Conservation (phyloP, 768 basidiomycete genomes). For the Boletellus sp. region DNA sequence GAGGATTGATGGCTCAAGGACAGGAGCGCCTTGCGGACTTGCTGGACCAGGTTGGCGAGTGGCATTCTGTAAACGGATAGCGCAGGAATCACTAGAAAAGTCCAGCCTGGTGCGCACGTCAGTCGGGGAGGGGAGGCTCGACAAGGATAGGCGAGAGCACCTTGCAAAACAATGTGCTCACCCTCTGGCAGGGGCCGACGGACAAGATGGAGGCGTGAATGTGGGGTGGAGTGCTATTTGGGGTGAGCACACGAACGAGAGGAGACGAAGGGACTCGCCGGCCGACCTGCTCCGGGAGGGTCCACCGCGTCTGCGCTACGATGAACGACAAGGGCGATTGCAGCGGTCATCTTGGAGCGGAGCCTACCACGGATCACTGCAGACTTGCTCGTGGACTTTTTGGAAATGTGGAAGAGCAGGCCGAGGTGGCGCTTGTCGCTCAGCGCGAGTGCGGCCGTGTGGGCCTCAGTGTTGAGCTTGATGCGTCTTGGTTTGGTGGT, state of each 20-base stretch:
- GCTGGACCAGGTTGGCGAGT: slow-evolving; percentile 19
- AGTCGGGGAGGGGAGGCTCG: slow-evolving; percentile 2
- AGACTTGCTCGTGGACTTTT: slow-evolving; percentile 25
- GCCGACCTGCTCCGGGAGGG: not conserved
- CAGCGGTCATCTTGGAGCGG: slow-evolving; percentile 20
- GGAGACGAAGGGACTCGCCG: not conserved
- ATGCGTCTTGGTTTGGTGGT: not conserved
- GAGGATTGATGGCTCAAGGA: slow-evolving; percentile 6
- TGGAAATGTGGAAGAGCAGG: slow-evolving; percentile 20
- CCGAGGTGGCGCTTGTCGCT: slow-evolving; percentile 10
- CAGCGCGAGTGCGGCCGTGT: slow-evolving; percentile 3
- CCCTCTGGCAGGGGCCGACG: not conserved
- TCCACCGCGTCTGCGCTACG: slow-evolving; percentile 11
- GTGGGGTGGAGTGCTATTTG: not conserved
- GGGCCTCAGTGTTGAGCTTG: slow-evolving; percentile 6
- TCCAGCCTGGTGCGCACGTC: slow-evolving; percentile 19
- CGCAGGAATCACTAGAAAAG: slow-evolving; percentile 25
- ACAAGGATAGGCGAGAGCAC: slow-evolving; percentile 6
- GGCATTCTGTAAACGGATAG: slow-evolving; percentile 25
- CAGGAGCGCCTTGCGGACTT: slow-evolving; percentile 21
- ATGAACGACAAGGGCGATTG: slow-evolving; percentile 17
- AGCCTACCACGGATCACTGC: slow-evolving; percentile 20
- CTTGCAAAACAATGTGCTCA: slow-evolving; percentile 12
- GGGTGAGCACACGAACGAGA: not conserved
- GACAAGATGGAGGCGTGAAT: slow-evolving; percentile 9